These are phyloP conservation scores for Solanum dulcamara DNA, from an alignment of 257 asterid species.

Conservation along the genomic window DNA sequence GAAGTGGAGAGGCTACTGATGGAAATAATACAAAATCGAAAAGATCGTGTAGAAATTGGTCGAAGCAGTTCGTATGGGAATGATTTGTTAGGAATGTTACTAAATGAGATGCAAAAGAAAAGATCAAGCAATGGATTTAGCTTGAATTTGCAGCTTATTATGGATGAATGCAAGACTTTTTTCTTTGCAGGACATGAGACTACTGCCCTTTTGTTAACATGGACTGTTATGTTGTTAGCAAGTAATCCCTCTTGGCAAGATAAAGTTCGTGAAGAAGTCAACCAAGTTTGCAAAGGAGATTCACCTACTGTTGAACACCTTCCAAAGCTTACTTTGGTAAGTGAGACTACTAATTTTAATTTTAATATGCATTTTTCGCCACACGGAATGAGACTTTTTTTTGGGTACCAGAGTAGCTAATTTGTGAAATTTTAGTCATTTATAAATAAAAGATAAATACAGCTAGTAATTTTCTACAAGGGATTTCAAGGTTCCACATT, in stretches of 20 bases:
- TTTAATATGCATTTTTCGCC: neutral
- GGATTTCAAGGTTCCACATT: neutral
- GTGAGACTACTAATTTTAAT: neutral
- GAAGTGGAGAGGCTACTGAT: slow-evolving; percentile 73
- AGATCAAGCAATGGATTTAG: slow-evolving; percentile 29
- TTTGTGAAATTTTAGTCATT: too few species aligned
- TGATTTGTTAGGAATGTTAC: slow-evolving; percentile 65
- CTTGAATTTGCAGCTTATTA: slow-evolving; percentile 58
- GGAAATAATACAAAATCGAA: slow-evolving; percentile 85
- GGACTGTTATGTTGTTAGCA: slow-evolving; percentile 90
- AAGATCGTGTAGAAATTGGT: slow-evolving; percentile 63
- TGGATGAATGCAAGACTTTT: slow-evolving; percentile 96
- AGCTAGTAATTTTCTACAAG: too few species aligned
- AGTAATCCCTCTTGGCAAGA: slow-evolving; percentile 74
- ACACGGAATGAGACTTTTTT: neutral
- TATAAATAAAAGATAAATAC: too few species aligned
- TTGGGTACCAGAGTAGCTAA: too few species aligned
- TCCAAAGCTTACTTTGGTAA: slow-evolving; percentile 62
- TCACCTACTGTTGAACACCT: slow-evolving; percentile 55
- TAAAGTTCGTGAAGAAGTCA: slow-evolving; percentile 48
- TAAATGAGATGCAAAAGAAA: slow-evolving; percentile 67
- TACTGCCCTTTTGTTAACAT: slow-evolving; percentile 73
- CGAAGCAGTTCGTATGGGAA: slow-evolving; percentile 63
- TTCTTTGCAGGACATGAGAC: slow-evolving; percentile 97
- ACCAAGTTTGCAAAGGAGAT: slow-evolving; percentile 39